These are phyloP conservation scores for Stromatinia cepivora DNA, from an alignment of 2,329 filamentous ascomycete genomes.

Conservation along the genomic window DNA sequence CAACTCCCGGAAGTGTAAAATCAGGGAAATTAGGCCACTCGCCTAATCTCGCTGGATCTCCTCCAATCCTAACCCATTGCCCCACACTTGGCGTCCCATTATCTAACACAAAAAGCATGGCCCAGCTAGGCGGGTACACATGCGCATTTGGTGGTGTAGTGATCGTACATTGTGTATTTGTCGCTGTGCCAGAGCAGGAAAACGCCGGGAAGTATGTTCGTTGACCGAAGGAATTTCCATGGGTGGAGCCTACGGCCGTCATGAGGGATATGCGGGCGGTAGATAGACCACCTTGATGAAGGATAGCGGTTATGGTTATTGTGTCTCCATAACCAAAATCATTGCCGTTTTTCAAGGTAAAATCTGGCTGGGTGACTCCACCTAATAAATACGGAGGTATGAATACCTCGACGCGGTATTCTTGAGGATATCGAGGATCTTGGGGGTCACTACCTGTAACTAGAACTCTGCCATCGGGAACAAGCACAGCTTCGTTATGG, in stretches of 20 bases:
- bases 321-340: constrained; percentile 18
- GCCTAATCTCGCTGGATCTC: constrained; percentile 59
- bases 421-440: constrained; percentile 37
- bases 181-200: constrained; percentile 5
- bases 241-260: constrained; percentile 17
- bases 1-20: constrained; percentile 38
- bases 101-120: constrained; percentile 63
- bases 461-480: constrained; percentile 63
- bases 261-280: constrained; percentile 17
- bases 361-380: constrained; percentile 52
- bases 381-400: constrained; percentile 59
- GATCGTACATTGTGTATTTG: not conserved
- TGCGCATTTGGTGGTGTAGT: constrained; percentile 57
- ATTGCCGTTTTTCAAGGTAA: constrained; percentile 46
- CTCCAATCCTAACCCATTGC: constrained; percentile 64
- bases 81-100: constrained; percentile 60
- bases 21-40: constrained; percentile 57
- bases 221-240: constrained; percentile 19
- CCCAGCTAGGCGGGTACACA: constrained; percentile 62
- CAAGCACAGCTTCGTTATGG: constrained; percentile 62
- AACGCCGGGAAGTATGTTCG: constrained; percentile 15
- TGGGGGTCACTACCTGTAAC: constrained; percentile 53
- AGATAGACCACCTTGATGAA: constrained; percentile 5
- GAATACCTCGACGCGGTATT: constrained; percentile 66
- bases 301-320: not conserved